Evolutionary conservation across 306 rosid species (phyloP), one percentile per base, ranked within the genome.

Genomic region (Cucumis melo): DNA sequence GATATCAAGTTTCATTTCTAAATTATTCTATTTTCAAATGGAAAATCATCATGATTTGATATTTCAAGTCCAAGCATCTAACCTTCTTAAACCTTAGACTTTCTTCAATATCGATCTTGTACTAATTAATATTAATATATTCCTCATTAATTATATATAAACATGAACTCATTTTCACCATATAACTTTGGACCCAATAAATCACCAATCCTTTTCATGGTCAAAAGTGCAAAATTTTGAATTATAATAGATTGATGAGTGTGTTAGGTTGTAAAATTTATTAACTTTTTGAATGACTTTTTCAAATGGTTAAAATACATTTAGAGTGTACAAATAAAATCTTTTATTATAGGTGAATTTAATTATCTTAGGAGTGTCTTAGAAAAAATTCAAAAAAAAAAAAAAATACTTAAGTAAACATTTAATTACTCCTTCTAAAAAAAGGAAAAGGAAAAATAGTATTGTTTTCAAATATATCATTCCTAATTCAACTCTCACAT

Each of bases 1-100:
- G 36, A 42, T 68, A 68, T 68, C 57, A 68, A 68, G 36, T 68
- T 3, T 27, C 74, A 68, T 12, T 68, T 68, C n/a, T 23, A 24
- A 39, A 48, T 32, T 16, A 24, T 51, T 16, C 42, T 51, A 0
- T 71, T 11, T 72, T 72, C 76, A 72, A 68, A 24, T 72, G 42
- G n/a, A 17, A 27, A 50, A 72, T 72, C 60, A 72, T 70, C 57
- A 46, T 70, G 75, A 46, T 50, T 72, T 72, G 61, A 72, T 50
- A 48, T 72, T 72, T 48, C 42, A 44, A 71, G 42, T 48, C 75
- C 2, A 48, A 21, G 39, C 58, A 44, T 70, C 75, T 48, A 46
- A 44, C 3, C 38, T 46, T 38, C 48, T 36, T 15, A 36, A 10
- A 12, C 44, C 23, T 46, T 46, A 23, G 20, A 46, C 58, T 70